phyloP scores from a whole-genome alignment of 1,284 basidiomycete genomes.

The Schizophyllum commune region DNA sequence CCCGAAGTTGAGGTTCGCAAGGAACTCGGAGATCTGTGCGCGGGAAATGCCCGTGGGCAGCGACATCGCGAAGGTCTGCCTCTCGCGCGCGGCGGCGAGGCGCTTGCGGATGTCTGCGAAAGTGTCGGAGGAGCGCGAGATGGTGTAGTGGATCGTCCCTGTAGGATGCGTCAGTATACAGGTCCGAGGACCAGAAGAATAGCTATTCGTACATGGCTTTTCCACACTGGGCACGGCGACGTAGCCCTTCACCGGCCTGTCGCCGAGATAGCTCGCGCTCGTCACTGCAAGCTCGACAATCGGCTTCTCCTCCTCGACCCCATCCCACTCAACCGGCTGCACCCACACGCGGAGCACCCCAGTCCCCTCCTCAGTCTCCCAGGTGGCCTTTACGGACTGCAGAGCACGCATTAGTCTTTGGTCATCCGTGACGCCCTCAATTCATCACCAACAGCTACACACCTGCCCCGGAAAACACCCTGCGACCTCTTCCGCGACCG shows the following conservation, averaged over 20 bases:
- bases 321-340: conserved; percentile 48
- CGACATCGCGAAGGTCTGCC: conserved; percentile 34
- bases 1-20: conserved; percentile 42
- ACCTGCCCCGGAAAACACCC: conserved; percentile 64
- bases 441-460: conserved; percentile 13
- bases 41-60: conserved; percentile 41
- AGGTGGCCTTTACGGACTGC: conserved; percentile 52
- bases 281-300: conserved; percentile 31
- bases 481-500: conserved; percentile 54
- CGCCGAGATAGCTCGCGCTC: conserved; percentile 25
- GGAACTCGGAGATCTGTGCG: conserved; percentile 38
- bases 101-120: conserved; percentile 25
- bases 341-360: conserved; percentile 55
- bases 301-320: conserved; percentile 23
- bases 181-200: not conserved
- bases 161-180: conserved; percentile 1
- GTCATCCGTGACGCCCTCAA: not conserved
- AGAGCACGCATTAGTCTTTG: not conserved
- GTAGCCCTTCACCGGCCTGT: conserved; percentile 22
- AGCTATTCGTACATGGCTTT: conserved; percentile 23
- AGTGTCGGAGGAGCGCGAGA: conserved; percentile 28
- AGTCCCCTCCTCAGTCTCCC: conserved; percentile 41
- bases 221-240: conserved; percentile 23
- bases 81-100: conserved; percentile 24
- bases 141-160: conserved; percentile 54